These are phyloP conservation scores for Pseudogymnoascus sp. DNA, from an alignment of 2,329 filamentous ascomycete genomes.

Conservation along the genomic window DNA sequence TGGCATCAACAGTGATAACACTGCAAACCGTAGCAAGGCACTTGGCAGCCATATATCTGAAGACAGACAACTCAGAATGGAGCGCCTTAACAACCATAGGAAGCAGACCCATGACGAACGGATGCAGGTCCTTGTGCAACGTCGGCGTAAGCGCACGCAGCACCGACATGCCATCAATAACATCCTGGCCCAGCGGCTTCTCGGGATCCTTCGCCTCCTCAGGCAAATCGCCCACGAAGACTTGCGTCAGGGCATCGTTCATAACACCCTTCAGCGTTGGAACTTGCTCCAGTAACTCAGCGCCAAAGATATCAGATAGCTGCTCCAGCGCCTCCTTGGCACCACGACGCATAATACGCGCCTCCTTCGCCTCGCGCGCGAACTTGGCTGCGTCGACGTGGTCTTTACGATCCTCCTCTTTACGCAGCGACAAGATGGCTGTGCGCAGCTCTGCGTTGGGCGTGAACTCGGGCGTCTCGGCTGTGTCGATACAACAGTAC, in stretches of 20 bases:
- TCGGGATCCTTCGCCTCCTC: constrained; percentile 66
- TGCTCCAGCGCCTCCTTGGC: constrained; percentile 93
- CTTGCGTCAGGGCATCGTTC: constrained; percentile 67
- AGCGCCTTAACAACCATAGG: constrained; percentile 82
- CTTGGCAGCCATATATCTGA: constrained; percentile 94
- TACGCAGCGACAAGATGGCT: constrained; percentile 85
- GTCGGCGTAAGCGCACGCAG: constrained; percentile 91
- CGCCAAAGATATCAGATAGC: constrained; percentile 70
- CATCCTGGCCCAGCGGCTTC: constrained; percentile 75
- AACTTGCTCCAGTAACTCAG: constrained; percentile 70
- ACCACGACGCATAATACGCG: constrained; percentile 82
- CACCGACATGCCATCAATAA: constrained; percentile 89
- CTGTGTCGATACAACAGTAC: constrained; percentile 95
- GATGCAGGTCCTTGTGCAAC: constrained; percentile 64
- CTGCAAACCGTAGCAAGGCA: constrained; percentile 97
- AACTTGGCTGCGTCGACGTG: constrained; percentile 87
- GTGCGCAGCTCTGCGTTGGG: constrained; percentile 72
- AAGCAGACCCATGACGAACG: constrained; percentile 75
- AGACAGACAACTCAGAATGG: constrained; percentile 80
- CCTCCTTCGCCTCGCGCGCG: constrained; percentile 80
- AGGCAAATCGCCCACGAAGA: constrained; percentile 67
- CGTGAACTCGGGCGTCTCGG: constrained; percentile 91
- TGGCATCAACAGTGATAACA: constrained; percentile 87
- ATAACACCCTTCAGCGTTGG: constrained; percentile 77
- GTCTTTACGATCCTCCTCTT: constrained; percentile 92